Conservation (phyloP, 164 flowering plant genomes). For the Chimonanthus praecox region DNA sequence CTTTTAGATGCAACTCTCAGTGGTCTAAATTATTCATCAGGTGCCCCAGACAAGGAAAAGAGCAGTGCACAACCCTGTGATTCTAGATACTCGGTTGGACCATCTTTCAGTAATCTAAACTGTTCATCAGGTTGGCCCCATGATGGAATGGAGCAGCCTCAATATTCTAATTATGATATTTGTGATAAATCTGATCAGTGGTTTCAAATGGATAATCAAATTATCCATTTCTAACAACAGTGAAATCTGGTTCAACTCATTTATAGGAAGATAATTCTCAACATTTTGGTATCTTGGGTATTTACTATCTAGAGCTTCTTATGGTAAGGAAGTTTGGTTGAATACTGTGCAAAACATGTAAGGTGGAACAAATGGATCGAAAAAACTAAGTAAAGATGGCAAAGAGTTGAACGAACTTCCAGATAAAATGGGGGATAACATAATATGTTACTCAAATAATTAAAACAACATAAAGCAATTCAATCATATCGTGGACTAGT, state of each 20-base stretch:
- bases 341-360: no score
- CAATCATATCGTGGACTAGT: no score
- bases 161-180: no score
- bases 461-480: no score
- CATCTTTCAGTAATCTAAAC: background rate
- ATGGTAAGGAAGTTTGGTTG: background rate
- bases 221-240: background rate
- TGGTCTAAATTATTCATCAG: background rate
- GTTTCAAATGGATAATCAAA: background rate
- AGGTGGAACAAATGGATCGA: background rate
- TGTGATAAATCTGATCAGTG: background rate
- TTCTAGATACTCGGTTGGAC: background rate
- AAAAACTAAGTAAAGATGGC: no score
- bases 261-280: background rate
- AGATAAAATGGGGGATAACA: no score
- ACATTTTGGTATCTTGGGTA: background rate
- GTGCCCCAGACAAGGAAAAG: background rate
- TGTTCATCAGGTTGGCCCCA: background rate
- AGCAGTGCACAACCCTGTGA: background rate
- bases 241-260: background rate
- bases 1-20: background rate
- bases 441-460: no score
- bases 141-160: background rate
- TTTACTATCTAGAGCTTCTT: background rate
- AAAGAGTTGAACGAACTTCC: no score